Percentiles rank a stretch among this genome's conserved stretches.
Conservation (phyloP, 1,284 basidiomycete genomes). For the Irpex lacteus region DNA sequence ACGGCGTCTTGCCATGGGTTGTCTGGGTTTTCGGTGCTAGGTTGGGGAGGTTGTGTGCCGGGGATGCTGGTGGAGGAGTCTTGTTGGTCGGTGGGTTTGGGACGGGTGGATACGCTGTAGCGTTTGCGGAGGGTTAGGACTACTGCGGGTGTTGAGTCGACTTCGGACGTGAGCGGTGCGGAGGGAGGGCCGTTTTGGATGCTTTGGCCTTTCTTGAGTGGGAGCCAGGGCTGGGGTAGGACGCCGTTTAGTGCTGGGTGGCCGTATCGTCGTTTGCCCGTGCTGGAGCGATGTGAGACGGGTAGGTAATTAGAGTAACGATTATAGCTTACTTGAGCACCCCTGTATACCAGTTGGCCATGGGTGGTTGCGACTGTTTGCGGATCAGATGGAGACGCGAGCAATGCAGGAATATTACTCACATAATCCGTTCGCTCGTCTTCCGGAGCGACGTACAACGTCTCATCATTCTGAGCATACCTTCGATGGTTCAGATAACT, state of each 20-base stretch:
- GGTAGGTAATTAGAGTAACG: neutral
- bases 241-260: conserved; percentile 89
- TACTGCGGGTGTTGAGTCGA: conserved; percentile 56
- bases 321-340: conserved; percentile 71
- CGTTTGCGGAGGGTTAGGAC: conserved; percentile 74
- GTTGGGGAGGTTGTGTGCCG: neutral
- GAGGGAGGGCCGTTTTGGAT: conserved; percentile 54
- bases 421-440: conserved; percentile 91
- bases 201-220: conserved; percentile 75
- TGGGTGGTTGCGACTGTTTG: conserved; percentile 83
- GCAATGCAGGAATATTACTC: conserved; percentile 23
- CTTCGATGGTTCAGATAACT: conserved; percentile 78
- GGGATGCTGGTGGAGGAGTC: neutral
- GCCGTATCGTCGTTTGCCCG: conserved; percentile 84
- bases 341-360: conserved; percentile 90
- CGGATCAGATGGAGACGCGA: conserved; percentile 1
- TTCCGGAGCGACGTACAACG: conserved; percentile 89
- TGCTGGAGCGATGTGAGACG: conserved; percentile 41
- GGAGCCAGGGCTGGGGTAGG: conserved; percentile 89
- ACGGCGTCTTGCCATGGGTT: conserved; percentile 59
- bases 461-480: conserved; percentile 92
- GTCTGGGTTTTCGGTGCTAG: conserved; percentile 11
- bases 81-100: neutral
- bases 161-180: conserved; percentile 30
- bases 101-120: conserved; percentile 42